Evolutionary conservation across 495 filamentous ascomycete genomes (phyloP), one percentile per base, ranked within the genome.

Genomic region (Bryoglossum gracile): DNA sequence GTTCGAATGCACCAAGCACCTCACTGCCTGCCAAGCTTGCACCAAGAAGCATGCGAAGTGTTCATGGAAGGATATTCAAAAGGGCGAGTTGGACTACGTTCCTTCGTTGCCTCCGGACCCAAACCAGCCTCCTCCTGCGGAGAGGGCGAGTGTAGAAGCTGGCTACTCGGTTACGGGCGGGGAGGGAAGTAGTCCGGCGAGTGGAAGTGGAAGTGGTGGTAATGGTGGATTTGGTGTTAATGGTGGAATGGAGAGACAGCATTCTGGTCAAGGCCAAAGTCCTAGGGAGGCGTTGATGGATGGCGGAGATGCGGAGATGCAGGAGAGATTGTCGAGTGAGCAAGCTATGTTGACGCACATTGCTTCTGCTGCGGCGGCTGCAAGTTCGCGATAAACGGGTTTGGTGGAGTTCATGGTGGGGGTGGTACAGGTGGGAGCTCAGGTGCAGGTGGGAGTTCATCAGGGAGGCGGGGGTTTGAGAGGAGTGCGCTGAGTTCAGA

Each of bases 21-120:
- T 89, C 26, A 91, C 86, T 0, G 85, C 87, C 18, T 94, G 88
- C 62, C 75, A 84, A 63, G 86, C 85, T 28, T 94, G 88, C 64
- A 92, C 88, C 1, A 86, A 84, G 63, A 90, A 91, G 64, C 87
- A 92, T 59, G 84, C 86, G 11, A 89, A 85, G 51, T 94, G 88
- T 62, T 78, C 75, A 18, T 94, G 87, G 87, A 82, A 79, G 50
- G 78, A 83, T 46, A 75, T 90, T 39, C 81, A 77, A 30, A 80
- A 87, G 38, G 78, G 81, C 0, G 88, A 92, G 58, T 53, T 88
- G 8, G 55, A 50, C 3, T 59, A 56, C 33, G 41, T 69, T 3
- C 63, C 46, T 4, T 46, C n/a, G 22, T 22, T 41, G 2, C n/a
- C 24, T 6, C 22, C 19, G 2, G 5, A 35, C 2, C 18, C 9